Conservation (phyloP, 345 rosid species). For the Orychophragmus violaceus region DNA sequence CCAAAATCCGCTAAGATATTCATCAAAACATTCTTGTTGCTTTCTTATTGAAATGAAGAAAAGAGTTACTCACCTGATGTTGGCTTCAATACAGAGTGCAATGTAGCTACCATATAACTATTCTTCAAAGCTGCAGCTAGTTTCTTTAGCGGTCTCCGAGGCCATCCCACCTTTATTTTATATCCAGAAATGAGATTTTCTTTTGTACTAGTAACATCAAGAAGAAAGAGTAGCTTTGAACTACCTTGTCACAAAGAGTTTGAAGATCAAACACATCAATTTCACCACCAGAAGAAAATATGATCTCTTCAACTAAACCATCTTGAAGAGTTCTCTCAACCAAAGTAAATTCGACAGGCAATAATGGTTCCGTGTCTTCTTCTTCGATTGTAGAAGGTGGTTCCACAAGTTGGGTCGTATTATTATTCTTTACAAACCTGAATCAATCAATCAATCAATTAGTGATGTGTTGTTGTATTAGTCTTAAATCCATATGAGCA, state of each 20-base stretch:
- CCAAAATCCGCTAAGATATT: conserved; percentile 83
- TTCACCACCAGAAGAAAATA: conserved; percentile 87
- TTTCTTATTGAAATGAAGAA: neutral
- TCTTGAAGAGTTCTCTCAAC: conserved; percentile 56
- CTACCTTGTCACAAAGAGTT: conserved; percentile 83
- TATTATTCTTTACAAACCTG: conserved; percentile 59
- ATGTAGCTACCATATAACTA: conserved; percentile 88
- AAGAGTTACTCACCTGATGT: conserved; percentile 39
- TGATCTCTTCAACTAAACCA: conserved; percentile 68
- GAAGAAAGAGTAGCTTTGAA: neutral
- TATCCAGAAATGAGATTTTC: neutral
- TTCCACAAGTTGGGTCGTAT: conserved; percentile 61
- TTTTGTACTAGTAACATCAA: neutral
- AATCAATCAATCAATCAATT: neutral
- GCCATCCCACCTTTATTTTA: conserved; percentile 60
- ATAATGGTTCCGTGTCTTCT: conserved; percentile 50
- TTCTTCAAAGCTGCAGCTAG: conserved; percentile 84
- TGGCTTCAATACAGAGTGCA: conserved; percentile 57
- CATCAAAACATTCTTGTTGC: conserved; percentile 44
- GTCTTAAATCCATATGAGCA: neutral
- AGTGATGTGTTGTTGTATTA: neutral
- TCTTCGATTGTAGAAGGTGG: conserved; percentile 36
- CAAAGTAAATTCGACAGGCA: conserved; percentile 71
- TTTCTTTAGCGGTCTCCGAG: conserved; percentile 78
- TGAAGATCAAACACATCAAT: conserved; percentile 92